Evolutionary conservation across 2,329 filamentous ascomycete genomes (phyloP), one percentile per base, ranked within the genome.

Genomic region (Sordariomycetes sp.): DNA sequence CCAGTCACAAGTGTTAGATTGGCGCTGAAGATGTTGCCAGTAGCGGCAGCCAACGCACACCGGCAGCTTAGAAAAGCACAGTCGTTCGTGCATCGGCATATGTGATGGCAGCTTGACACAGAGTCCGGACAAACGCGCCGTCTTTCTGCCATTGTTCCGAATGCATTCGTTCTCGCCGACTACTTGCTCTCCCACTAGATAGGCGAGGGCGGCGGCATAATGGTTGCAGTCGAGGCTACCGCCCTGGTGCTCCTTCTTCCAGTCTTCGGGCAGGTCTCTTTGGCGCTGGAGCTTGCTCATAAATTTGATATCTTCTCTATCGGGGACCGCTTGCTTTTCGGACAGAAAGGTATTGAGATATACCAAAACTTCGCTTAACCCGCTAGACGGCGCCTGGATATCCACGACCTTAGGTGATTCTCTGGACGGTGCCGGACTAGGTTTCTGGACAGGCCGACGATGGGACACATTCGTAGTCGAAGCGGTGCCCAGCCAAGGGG

Each of bases 1-100:
- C 46, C 49, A 54, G 24, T 47, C 44, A 34, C 54, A 59, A 10
- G 33, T 25, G 24, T 49, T 55, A 2, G 36, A 37, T 4, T 39
- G 42, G 5, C 50, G 43, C 6, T 48, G 44, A 3, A 47, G 32
- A 20, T 48, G 38, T 6, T 41, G 38, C 20, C 39, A 50, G 37
- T 59, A 61, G 21, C 39, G 46, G 27, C 53, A 57, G 3, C 51
- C 46, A 0, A 54, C 51, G 37, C 57, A 61, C 5, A 46, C 43
- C 7, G 31, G 29, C 3, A 33, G 11, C 5, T 31, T 29, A 24
- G 40, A 44, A 21, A 58, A 51, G 2, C 43, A 31, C 7, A 33
- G 21, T 15, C 42, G 45, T 2, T 46, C 41, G 3, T 35, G 30
- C 0, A 21, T 8, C 1, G 49, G 35, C 30, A 58, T 35, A 1